A percentile compares a stretch with the other conserved stretches of the same genome.
These are phyloP conservation scores for Tylopilus plumbeoviolaceoides DNA, from an alignment of 768 basidiomycete species.

Conservation along the genomic window DNA sequence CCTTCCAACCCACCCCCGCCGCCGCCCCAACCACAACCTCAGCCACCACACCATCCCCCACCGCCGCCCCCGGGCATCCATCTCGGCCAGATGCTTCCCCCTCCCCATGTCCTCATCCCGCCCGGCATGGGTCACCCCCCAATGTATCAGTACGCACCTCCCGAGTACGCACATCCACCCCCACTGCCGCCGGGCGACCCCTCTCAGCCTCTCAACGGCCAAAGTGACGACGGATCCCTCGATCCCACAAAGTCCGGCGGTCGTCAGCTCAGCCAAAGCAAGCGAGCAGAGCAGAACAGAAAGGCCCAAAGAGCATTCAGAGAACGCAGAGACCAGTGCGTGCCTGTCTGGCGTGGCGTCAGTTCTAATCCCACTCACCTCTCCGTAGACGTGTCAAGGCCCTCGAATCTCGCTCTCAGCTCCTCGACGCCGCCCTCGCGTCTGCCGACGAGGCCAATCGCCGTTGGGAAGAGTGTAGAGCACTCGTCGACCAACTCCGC, in stretches of 20 bases:
- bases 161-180: slow-evolving; percentile 28
- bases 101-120: slow-evolving; percentile 50
- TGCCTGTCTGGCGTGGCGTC: background rate
- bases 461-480: slow-evolving; percentile 88
- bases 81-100: slow-evolving; percentile 53
- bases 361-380: slow-evolving; percentile 11
- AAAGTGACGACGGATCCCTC: slow-evolving; percentile 5
- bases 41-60: slow-evolving; percentile 31
- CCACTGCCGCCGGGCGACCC: slow-evolving; percentile 23
- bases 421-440: slow-evolving; percentile 81
- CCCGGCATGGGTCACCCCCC: slow-evolving; percentile 29
- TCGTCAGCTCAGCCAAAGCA: slow-evolving; percentile 70
- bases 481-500: slow-evolving; percentile 81
- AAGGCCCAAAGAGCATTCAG: slow-evolving; percentile 92
- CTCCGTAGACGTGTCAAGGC: slow-evolving; percentile 73
- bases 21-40: slow-evolving; percentile 23
- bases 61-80: slow-evolving; percentile 32
- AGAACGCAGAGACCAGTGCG: slow-evolving; percentile 85
- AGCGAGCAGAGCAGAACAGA: slow-evolving; percentile 91
- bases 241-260: slow-evolving; percentile 27
- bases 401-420: slow-evolving; percentile 79
- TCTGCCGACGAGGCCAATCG: slow-evolving; percentile 86
- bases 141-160: slow-evolving; percentile 35
- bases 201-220: slow-evolving; percentile 24
- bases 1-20: no score